Base-by-base conservation (phyloP, 2,329 filamentous ascomycete genomes). In the Whalleya microplaca region DNA sequence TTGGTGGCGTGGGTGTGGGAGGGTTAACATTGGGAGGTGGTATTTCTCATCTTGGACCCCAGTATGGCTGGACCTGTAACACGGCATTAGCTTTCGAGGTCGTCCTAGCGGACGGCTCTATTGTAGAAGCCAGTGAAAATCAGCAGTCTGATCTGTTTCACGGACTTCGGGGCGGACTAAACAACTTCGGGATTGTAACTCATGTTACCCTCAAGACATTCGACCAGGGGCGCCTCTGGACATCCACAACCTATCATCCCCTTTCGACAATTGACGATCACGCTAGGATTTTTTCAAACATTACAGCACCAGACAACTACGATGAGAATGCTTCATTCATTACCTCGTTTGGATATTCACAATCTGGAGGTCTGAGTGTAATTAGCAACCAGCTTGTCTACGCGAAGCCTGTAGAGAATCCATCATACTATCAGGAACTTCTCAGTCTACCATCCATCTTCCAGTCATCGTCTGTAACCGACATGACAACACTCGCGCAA, bases 101-200 rank as follows among this genome's bases (percentile, higher is more conserved):
- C 4, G 54, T 64, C 12, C 27, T 61, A 9, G 56, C 53, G 7
- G 41, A 61, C n/a, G 61, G 55, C 2, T 45, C 41, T 0, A 41
- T 64, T 1, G 45, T 64, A 0, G 45, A 53, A 7, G 64, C 56
- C 12, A 56, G 48, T 18, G 53, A 50, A n/a, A 32, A 21, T 8
- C 16, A 49, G 10, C 57, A 67, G 37, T 16, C 20, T 1, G 64
- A 65, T 16, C 47, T 69, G 1, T 60, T 47, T 9, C 51, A 42
- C 20, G 63, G 48, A 1, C 61, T 69, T 8, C 46, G 56, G 1
- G 66, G 62, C 9, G 62, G 61, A 2, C 45, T 40, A 6, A 64
- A 61, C 37, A 67, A 64, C 45, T 64, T 65, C 49, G 64, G 64
- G 14, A 51, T 65, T 48, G 64, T 67, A 8, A 65, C 62, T 0